Evolutionary conservation across 768 basidiomycete species (phyloP).

Genomic region (Royoungia palumana): DNA sequence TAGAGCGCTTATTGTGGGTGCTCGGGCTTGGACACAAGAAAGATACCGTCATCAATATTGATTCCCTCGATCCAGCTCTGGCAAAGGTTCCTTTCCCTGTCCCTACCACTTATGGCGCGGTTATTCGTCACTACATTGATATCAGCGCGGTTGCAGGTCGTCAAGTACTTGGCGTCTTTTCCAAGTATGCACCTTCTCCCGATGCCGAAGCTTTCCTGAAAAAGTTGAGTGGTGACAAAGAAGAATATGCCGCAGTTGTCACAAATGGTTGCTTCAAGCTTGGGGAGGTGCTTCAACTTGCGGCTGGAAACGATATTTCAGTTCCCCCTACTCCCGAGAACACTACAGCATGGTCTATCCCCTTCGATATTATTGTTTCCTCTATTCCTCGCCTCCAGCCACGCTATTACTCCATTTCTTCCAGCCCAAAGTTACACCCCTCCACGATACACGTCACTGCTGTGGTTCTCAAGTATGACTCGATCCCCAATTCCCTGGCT

Average conservation of each 20-base stretch:
- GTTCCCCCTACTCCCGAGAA: constrained; percentile 61
- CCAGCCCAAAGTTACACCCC: constrained; percentile 90
- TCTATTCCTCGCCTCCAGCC: constrained; percentile 92
- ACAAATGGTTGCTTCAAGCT: constrained; percentile 84
- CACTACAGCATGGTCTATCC: constrained; percentile 85
- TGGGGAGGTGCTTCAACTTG: constrained; percentile 89
- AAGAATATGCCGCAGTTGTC: constrained; percentile 75
- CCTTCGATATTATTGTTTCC: constrained; percentile 96
- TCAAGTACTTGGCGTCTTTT: constrained; percentile 83
- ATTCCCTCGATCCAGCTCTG: constrained; percentile 95
- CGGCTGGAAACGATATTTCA: constrained; percentile 72
- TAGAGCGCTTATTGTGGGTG: constrained; percentile 80
- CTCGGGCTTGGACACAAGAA: constrained; percentile 82
- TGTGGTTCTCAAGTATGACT: constrained; percentile 93
- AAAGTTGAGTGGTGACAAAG: constrained; percentile 82
- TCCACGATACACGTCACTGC: constrained; percentile 89
- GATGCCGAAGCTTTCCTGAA: constrained; percentile 72
- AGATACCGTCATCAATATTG: constrained; percentile 84
- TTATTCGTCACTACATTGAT: constrained; percentile 95
- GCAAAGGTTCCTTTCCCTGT: constrained; percentile 99
- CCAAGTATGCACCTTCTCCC: constrained; percentile 83
- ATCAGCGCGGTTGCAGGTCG: constrained; percentile 93
- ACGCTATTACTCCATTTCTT: constrained; percentile 98
- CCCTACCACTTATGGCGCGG: constrained; percentile 89
- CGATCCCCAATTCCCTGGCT: constrained; percentile 50